Conservation (phyloP, 768 basidiomycete genomes). For the Sarcodon aspratus region DNA sequence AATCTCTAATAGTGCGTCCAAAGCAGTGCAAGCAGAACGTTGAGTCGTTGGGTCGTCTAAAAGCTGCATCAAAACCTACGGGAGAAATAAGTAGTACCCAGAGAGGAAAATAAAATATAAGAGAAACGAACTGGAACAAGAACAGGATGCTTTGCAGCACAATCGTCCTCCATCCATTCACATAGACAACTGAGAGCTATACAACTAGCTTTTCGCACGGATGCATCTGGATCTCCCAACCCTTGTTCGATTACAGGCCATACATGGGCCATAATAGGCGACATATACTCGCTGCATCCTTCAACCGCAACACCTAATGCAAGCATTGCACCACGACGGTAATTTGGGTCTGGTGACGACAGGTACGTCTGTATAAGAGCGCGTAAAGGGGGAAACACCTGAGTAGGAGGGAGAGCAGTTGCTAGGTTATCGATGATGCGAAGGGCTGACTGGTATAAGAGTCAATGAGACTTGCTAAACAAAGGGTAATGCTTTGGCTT, state of each 20-base stretch:
- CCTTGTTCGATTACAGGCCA: conserved; percentile 94
- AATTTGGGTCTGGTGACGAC: conserved; percentile 60
- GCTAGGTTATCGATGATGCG: conserved; percentile 91
- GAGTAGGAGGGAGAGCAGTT: conserved; percentile 84
- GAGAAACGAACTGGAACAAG: conserved; percentile 64
- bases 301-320: conserved; percentile 94
- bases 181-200: conserved; percentile 92
- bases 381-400: conserved; percentile 92
- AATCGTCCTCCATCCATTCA: conserved; percentile 95
- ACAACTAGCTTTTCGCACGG: conserved; percentile 92
- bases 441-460: conserved; percentile 60
- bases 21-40: conserved; percentile 88
- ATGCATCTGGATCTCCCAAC: conserved; percentile 70
- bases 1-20: conserved; percentile 94
- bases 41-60: conserved; percentile 83
- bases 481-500: conserved; percentile 16
- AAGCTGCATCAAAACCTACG: conserved; percentile 79
- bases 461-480: conserved; percentile 3
- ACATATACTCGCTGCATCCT: conserved; percentile 97
- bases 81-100: background rate
- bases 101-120: background rate
- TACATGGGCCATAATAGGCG: conserved; percentile 79
- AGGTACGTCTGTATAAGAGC: conserved; percentile 78
- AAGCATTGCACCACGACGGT: conserved; percentile 88
- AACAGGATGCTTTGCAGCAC: conserved; percentile 66